phyloP scores from a whole-genome alignment of 441 rosid species.

The Erodium moschatum region DNA sequence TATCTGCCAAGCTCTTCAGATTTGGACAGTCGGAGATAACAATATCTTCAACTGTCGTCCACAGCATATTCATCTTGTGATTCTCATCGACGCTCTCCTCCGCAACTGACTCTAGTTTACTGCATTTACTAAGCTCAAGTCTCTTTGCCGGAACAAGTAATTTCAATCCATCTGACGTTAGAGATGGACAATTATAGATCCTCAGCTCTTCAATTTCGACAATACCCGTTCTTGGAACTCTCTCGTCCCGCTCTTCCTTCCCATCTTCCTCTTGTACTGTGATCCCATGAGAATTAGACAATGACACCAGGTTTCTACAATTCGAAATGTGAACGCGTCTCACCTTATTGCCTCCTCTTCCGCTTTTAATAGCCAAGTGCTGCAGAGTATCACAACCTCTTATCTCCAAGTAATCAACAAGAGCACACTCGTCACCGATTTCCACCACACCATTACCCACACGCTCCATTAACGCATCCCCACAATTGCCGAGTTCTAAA shows the following conservation, averaged over 20 bases:
- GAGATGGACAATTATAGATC: background rate
- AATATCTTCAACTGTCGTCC: background rate
- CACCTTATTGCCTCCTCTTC: background rate
- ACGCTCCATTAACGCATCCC: background rate
- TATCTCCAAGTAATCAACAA: background rate
- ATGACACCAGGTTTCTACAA: background rate
- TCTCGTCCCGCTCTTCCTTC: too few relatives aligned
- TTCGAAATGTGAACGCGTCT: background rate
- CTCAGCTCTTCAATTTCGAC: background rate
- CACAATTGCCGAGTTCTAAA: background rate
- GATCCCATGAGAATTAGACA: background rate
- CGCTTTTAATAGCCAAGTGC: background rate
- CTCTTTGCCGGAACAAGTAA: background rate
- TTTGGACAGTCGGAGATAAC: background rate
- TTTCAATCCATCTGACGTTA: background rate
- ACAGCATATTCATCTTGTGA: background rate
- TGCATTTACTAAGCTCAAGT: constrained; percentile 10
- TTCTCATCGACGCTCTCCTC: background rate
- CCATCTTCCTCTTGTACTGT: too few relatives aligned
- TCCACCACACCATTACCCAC: background rate
- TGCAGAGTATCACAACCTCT: background rate
- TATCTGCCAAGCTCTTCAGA: background rate
- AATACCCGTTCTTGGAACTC: background rate
- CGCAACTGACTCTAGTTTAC: constrained; percentile 18
- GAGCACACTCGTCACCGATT: background rate